Evolutionary conservation across 306 rosid species (phyloP), one percentile per base, ranked within the genome.

Genomic region (Canavalia gladiata): DNA sequence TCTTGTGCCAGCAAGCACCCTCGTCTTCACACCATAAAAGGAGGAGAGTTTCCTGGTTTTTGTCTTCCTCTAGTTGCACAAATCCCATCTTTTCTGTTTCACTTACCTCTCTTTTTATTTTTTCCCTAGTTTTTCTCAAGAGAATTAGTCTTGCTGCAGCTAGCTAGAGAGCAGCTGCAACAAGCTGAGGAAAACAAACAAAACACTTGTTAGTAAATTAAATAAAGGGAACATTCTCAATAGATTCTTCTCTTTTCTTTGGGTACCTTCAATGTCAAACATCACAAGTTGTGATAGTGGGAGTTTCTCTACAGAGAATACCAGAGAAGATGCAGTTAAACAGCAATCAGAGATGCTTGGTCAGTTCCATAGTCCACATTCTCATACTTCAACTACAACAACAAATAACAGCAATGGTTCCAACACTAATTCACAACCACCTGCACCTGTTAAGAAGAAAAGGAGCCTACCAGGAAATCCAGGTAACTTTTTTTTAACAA

Each of bases 381-480:
- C 92, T 74, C 83, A 84, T 7, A 74, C 92, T 84, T 85, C 90
- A 66, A 82, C 90, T 29, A 80, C 92, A 13, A 86, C 85, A 46
- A 85, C 76, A 11, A 73, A 79, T 28, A 78, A 79, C 11, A 90
- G 73, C 85, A 89, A 90, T 88, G 92, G 88, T 76, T 84, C 84
- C 86, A 83, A 89, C 76, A 51, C 83, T 10, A 75, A 76, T 74
- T 83, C 84, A 35, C 86, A 79, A 43, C 86, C 82, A n/a, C 84
- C 86, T 63, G 86, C 88, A 51, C 81, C 89, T 41, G 66, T 68
- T 62, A 94, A 91, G 92, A 94, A 77, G 89, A 94, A 90, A 81
- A 87, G 98, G 70, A 94, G 84, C 89, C 90, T 89, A 60, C 97
- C 98, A 34, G 98, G 98, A 86, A 94, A 86, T 78, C 98, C 98